Base-by-base conservation (phyloP, 2,329 filamentous ascomycete species). In the Dactylellina leptospora region DNA sequence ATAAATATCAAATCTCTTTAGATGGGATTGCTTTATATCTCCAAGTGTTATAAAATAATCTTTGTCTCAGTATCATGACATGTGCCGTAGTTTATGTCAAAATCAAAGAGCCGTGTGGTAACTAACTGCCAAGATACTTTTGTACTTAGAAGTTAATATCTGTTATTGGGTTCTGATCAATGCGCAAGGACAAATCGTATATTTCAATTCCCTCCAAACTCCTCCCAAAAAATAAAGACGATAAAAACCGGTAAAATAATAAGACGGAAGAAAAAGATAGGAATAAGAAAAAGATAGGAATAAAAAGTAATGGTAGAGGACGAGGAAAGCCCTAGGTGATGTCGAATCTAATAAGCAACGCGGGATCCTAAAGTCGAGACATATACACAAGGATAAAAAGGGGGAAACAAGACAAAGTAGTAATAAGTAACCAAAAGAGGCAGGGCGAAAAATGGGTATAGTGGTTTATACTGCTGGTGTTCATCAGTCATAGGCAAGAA, bases 371-470 rank as follows among this genome's bases (percentile, higher is more conserved):
- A 40, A 11, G 36, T n/a, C 36, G 36, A 40, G 36, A 40, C 36
- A 16, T 40, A n/a, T 16, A 5, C 11, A 40, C 1, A 11, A 40
- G 36, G 5, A n/a, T 4, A 36, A 36, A 40, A 40, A 40, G 3
- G 6, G 36, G 18, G 36, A n/a, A 42, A 25, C 27, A 56, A 27
- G 30, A 44, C 11, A 53, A 27, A 4, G 6, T 9, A 10, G 27
- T 20, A 16, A n/a, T 40, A 40, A n/a, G n/a, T n/a, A n/a, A n/a
- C n/a, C 36, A 40, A 40, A 11, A 40, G 36, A 11, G 38, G 22
- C 47, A 18, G 23, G 20, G 8, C 50, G 42, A 38, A 58, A n/a
- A 20, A 16, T 51, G 62, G 62, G 62, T 60, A 68, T 60, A 68
- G 25, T 54, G 28, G 38, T 60, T 27, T 54, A 38, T 33, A 50